These are phyloP conservation scores for Phytophthora pinifolia DNA, from an alignment of 352 stramenopile species.

Conservation along the genomic window DNA sequence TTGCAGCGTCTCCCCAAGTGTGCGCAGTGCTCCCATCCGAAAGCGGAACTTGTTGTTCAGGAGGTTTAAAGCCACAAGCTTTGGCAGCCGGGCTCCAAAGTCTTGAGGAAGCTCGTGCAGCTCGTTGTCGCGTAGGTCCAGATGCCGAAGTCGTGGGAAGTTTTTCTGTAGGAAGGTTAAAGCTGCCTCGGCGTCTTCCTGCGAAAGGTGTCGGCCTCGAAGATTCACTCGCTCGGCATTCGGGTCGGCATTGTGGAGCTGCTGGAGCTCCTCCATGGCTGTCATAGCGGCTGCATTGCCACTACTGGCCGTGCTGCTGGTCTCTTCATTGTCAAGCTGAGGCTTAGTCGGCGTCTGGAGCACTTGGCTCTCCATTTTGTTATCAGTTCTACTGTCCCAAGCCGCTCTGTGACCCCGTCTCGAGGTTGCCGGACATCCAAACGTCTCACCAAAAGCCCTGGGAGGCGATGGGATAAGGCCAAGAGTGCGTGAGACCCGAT, in stretches of 20 bases:
- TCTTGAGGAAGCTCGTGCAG: conserved; percentile 39
- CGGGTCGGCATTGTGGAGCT: conserved; percentile 38
- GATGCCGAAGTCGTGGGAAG: conserved; percentile 47
- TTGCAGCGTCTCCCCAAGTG: conserved; percentile 44
- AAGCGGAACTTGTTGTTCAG: conserved; percentile 50
- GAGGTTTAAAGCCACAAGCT: conserved; percentile 65
- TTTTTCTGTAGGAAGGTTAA: conserved; percentile 43
- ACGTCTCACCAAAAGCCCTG: conserved; percentile 4
- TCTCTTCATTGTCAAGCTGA: conserved; percentile 18
- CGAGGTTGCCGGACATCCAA: conserved; percentile 13
- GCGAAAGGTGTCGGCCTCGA: conserved; percentile 31
- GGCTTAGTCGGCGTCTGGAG: neutral
- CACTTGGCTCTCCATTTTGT: conserved; percentile 21
- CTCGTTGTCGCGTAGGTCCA: conserved; percentile 62
- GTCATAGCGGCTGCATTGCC: conserved; percentile 31
- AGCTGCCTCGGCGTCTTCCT: conserved; percentile 25
- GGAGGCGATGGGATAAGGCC: conserved; percentile 19
- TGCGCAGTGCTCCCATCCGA: conserved; percentile 31
- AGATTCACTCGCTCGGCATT: conserved; percentile 50
- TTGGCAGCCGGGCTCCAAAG: conserved; percentile 40
- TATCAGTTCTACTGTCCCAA: conserved; percentile 4
- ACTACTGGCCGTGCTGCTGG: conserved; percentile 21
- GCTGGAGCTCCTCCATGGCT: conserved; percentile 50
- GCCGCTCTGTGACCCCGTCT: neutral
- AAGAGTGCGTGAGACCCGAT: conserved; percentile 5